A percentile compares a stretch with the other conserved stretches of the same genome.
Conservation (phyloP, 1,284 basidiomycete genomes). For the Jaminaea rosea region DNA sequence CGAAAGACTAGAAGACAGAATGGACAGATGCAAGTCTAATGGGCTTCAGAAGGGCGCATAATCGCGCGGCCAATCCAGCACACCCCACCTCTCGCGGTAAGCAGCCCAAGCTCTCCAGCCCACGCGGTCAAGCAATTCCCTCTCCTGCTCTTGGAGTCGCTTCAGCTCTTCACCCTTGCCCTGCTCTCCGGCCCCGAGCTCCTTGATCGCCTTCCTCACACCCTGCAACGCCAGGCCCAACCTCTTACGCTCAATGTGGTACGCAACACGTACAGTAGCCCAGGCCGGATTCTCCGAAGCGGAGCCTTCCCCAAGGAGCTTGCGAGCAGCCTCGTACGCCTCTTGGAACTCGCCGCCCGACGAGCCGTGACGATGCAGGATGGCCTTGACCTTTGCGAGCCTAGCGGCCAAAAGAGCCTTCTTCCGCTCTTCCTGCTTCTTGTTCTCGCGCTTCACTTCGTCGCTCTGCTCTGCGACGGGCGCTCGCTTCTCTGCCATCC, state of each 20-base stretch:
- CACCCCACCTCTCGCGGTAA: background rate
- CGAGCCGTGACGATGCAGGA: background rate
- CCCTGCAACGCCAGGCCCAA: conserved; percentile 33
- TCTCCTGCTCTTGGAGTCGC: conserved; percentile 23
- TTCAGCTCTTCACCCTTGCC: conserved; percentile 30
- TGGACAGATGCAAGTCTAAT: too few relatives aligned
- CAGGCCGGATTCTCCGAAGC: background rate
- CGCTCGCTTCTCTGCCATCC: conserved; percentile 32
- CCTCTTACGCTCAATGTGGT: conserved; percentile 3
- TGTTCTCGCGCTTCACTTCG: conserved; percentile 33
- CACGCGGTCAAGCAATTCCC: conserved; percentile 12
- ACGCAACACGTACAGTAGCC: background rate
- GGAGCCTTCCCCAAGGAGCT: background rate
- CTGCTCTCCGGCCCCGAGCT: conserved; percentile 25
- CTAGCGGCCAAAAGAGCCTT: conserved; percentile 22
- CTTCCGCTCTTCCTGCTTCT: conserved; percentile 37
- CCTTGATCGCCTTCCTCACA: conserved; percentile 36
- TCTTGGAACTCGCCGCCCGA: background rate
- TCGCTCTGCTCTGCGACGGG: conserved; percentile 34
- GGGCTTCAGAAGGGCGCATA: conserved; percentile 13
- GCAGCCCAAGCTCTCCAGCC: conserved; percentile 15
- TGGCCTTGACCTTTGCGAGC: background rate
- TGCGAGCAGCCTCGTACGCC: background rate
- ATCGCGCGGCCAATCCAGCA: conserved; percentile 3
- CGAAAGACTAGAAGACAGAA: too few relatives aligned